These are phyloP conservation scores for Daedaleopsis nitida DNA, from an alignment of 768 basidiomycete genomes.

Conservation along the genomic window DNA sequence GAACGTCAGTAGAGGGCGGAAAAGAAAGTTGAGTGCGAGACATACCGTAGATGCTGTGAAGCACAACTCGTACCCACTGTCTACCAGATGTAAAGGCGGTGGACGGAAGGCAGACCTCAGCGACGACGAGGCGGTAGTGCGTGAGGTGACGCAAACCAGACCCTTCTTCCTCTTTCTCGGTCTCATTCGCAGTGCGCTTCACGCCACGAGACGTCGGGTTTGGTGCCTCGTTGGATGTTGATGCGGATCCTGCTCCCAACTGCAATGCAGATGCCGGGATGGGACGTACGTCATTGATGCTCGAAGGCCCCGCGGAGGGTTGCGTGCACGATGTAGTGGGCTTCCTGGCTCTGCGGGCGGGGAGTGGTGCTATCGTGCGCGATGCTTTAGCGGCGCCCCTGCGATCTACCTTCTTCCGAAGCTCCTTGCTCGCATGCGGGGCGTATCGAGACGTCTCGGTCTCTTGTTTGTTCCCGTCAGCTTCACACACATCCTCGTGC, in stretches of 20 bases:
- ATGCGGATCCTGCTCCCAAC: no score
- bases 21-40: background rate
- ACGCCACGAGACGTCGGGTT: no score
- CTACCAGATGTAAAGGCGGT: background rate
- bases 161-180: background rate
- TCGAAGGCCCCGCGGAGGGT: no score
- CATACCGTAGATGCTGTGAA: background rate
- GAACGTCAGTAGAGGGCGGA: background rate
- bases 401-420: no score
- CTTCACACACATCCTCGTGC: constrained; percentile 7
- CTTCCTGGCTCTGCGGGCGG: no score
- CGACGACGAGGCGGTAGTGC: constrained; percentile 15
- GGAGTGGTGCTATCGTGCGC: background rate
- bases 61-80: background rate
- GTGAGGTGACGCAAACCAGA: background rate
- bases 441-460: background rate
- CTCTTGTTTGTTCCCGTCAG: background rate
- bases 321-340: no score
- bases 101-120: constrained; percentile 11
- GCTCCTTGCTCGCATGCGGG: background rate
- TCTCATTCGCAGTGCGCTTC: background rate
- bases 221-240: no score
- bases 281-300: no score
- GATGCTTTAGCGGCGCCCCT: no score
- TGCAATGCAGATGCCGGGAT: no score